A percentile compares a stretch with the other conserved stretches of the same genome.
Conservation (phyloP, 1,284 basidiomycete species). For the Rhizopogon parksii region DNA sequence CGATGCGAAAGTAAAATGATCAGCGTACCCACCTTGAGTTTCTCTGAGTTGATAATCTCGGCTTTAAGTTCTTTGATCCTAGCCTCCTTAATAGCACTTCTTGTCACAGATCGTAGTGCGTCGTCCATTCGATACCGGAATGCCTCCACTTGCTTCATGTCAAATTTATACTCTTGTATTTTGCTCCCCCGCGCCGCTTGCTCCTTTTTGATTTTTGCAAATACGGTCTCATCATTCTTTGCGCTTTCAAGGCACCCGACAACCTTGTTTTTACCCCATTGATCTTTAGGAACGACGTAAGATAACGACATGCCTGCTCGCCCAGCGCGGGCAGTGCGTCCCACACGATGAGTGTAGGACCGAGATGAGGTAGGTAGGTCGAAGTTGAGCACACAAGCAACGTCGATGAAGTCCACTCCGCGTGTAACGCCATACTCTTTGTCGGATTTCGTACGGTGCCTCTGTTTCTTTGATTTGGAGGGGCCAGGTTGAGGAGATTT, state of each 20-base stretch:
- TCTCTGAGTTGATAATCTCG: slow-evolving; percentile 93
- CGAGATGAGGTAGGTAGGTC: slow-evolving; percentile 86
- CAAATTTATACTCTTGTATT: slow-evolving; percentile 89
- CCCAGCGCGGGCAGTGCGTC: slow-evolving; percentile 93
- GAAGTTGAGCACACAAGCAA: slow-evolving; percentile 98
- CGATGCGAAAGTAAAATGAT: background rate
- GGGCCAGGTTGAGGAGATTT: slow-evolving; percentile 25
- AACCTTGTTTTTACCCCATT: slow-evolving; percentile 75
- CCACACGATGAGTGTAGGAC: slow-evolving; percentile 95
- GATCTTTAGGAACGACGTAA: slow-evolving; percentile 73
- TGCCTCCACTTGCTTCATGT: slow-evolving; percentile 93
- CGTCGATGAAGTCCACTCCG: slow-evolving; percentile 96
- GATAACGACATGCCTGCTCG: slow-evolving; percentile 90
- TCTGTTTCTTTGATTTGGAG: slow-evolving; percentile 30
- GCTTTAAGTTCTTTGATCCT: slow-evolving; percentile 90
- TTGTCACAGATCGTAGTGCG: slow-evolving; percentile 84
- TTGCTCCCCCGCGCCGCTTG: slow-evolving; percentile 67
- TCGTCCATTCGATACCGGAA: slow-evolving; percentile 99
- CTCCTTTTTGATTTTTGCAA: slow-evolving; percentile 67
- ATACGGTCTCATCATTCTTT: slow-evolving; percentile 66
- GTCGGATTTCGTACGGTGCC: slow-evolving; percentile 41
- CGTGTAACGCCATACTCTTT: slow-evolving; percentile 93
- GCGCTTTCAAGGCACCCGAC: slow-evolving; percentile 64
- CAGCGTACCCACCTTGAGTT: slow-evolving; percentile 73
- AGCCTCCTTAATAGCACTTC: slow-evolving; percentile 83